Base-by-base conservation (phyloP, 1,284 basidiomycete genomes). In the Cutaneotrichosporon cyanovorans region DNA sequence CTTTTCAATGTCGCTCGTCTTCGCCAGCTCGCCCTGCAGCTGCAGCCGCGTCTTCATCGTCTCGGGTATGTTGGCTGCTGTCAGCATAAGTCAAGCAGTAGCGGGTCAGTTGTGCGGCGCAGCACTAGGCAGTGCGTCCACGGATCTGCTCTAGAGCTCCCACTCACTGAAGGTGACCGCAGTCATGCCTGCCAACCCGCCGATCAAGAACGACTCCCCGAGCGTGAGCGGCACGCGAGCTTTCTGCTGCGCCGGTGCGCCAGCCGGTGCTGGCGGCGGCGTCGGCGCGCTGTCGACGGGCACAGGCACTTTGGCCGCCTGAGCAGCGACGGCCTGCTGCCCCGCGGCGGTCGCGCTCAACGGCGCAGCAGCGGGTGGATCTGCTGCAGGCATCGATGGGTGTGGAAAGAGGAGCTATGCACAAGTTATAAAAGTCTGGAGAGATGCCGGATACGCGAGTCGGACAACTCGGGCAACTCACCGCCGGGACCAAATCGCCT, bases 1-100 rank as follows among this genome's bases (percentile, higher is more conserved):
- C 62, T 80, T 84, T 53, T 78, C 69, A 8, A 78, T 79, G 40
- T 65, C 63, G 16, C 56, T 48, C 12, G 84, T 82, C 65, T 84
- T 87, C 32, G 84, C 80, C 14, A 96, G 79, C 72, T 97, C 91
- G 19, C 91, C 92, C 68, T 96, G 90, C 19, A 97, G 78, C 66
- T 96, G 91, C 45, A 97, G 73, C 49, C 92, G 83, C 30, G 91
- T 96, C 73, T 96, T 96, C 48, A 87, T 85, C 25, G 95, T 89
- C 65, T 95, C 91, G 10, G 74, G 68, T 23, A 72, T 61, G 52
- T 73, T 73, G 25, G 87, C 85, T 44, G 54, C 23, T 2, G 43
- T 48, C 15, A 48, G 46, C 37, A 34, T 5, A 15, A 31, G 30
- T 31, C 30, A 15, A 31, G 30, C 30, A 8, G 8, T 15, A 31